Percentiles rank a stretch among this genome's conserved stretches.
Evolutionary conservation across 495 filamentous ascomycete genomes (phyloP).

Genomic region (Glarea lozoyensis): DNA sequence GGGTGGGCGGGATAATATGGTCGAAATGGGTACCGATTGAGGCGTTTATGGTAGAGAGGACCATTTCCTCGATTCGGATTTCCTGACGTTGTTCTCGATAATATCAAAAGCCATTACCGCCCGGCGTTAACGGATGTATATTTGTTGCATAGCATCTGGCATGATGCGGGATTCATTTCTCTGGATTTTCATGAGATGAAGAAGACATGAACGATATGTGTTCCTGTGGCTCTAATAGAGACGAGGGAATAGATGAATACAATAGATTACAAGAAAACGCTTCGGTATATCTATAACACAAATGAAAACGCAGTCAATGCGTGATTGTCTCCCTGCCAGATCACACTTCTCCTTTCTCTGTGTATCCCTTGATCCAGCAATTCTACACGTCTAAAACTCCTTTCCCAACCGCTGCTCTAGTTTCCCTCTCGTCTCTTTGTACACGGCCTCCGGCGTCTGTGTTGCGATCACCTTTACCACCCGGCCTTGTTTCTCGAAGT

Average conservation of each 20-base stretch:
- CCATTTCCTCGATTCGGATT: not conserved
- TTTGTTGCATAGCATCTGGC: constrained; percentile 21
- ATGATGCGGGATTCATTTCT: constrained; percentile 12
- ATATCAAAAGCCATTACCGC: constrained; percentile 6
- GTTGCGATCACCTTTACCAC: constrained; percentile 72
- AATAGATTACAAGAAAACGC: not conserved
- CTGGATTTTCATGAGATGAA: constrained; percentile 6
- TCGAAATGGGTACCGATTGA: constrained; percentile 25
- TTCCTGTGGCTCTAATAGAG: not conserved
- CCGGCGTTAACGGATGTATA: constrained; percentile 18
- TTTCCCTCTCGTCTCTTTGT: constrained; percentile 48
- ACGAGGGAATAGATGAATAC: not conserved
- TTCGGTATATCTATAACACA: not conserved
- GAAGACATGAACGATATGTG: constrained; percentile 10
- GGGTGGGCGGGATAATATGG: constrained; percentile 18
- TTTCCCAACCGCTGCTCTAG: constrained; percentile 19
- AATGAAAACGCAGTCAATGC: not conserved
- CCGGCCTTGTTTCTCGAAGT: constrained; percentile 66
- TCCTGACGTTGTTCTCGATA: not conserved
- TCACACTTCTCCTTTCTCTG: not conserved
- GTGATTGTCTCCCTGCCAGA: not conserved
- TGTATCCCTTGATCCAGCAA: not conserved
- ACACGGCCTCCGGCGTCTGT: constrained; percentile 62
- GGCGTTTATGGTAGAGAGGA: not conserved
- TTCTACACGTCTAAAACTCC: constrained; percentile 15